Conservation (phyloP, 1,284 basidiomycete genomes). For the Pyrrhoderma lamaoense region DNA sequence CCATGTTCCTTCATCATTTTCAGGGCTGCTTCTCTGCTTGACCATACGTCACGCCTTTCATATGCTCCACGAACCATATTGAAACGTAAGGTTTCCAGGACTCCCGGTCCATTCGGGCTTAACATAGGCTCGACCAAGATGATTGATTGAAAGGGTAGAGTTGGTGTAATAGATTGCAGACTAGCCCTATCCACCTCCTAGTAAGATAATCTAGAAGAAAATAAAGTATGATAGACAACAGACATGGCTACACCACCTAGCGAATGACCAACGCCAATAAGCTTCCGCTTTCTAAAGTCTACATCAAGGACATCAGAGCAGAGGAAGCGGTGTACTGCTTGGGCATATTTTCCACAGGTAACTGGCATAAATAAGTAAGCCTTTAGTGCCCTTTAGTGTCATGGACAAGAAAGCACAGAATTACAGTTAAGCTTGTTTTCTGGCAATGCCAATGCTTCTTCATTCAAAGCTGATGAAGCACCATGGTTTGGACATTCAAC, state of each 20-base stretch:
- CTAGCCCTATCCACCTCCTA: constrained; percentile 33
- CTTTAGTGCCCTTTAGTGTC: not conserved
- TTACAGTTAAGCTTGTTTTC: constrained; percentile 38
- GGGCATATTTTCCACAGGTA: constrained; percentile 52
- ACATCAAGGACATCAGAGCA: constrained; percentile 32
- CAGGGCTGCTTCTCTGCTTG: constrained; percentile 34
- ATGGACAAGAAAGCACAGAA: constrained; percentile 19
- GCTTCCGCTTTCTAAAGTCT: constrained; percentile 39
- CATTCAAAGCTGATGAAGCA: constrained; percentile 37
- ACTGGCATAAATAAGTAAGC: constrained; percentile 31
- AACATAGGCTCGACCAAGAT: constrained; percentile 52
- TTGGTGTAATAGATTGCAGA: constrained; percentile 38
- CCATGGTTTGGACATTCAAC: constrained; percentile 51
- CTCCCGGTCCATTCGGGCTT: constrained; percentile 37
- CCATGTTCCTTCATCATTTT: constrained; percentile 28
- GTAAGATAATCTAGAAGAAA: too few relatives aligned
- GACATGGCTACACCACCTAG: constrained; percentile 56
- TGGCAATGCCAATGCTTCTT: constrained; percentile 30
- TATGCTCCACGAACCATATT: constrained; percentile 38
- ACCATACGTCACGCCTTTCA: constrained; percentile 43
- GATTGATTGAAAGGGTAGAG: constrained; percentile 37
- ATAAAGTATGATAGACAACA: constrained; percentile 34
- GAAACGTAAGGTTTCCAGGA: constrained; percentile 33
- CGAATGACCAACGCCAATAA: constrained; percentile 57
- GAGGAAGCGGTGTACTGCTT: constrained; percentile 47